Conservation (phyloP, 768 basidiomycete species). For the Tricholomella constricta region DNA sequence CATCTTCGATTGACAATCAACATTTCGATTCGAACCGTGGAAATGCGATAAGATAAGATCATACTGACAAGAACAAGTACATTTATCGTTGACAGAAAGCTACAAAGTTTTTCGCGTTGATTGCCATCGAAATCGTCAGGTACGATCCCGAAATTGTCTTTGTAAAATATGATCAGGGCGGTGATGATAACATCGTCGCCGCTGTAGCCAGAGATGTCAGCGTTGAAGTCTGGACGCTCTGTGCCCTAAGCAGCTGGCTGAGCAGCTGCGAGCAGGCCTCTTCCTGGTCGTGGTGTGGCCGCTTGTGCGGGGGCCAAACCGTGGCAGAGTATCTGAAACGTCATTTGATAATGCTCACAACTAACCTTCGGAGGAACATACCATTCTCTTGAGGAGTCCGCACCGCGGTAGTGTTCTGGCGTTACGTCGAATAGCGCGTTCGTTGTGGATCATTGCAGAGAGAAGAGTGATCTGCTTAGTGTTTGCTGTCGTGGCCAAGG, state of each 20-base stretch:
- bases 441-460: not conserved
- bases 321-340: conserved; percentile 10
- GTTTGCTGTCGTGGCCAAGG: too few relatives aligned
- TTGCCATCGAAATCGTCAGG: conserved; percentile 7
- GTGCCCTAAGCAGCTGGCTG: conserved; percentile 10
- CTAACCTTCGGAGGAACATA: not conserved
- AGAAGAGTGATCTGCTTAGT: not conserved
- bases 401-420: not conserved
- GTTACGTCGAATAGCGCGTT: not conserved
- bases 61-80: too few relatives aligned
- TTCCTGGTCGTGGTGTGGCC: not conserved
- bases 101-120: conserved; percentile 10
- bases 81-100: not conserved
- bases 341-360: too few relatives aligned
- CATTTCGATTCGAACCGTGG: too few relatives aligned
- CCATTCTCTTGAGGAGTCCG: not conserved
- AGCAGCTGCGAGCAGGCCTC: conserved; percentile 2
- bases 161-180: conserved; percentile 19
- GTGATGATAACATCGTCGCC: conserved; percentile 14
- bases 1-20: too few relatives aligned
- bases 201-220: conserved; percentile 8
- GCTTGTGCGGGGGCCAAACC: conserved; percentile 1
- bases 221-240: conserved; percentile 12
- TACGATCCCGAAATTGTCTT: conserved; percentile 18
- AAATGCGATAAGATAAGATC: too few relatives aligned